Evolutionary conservation across 352 stramenopile species (phyloP), one percentile per base, ranked within the genome.

Genomic region (Phytophthora podocarpi): DNA sequence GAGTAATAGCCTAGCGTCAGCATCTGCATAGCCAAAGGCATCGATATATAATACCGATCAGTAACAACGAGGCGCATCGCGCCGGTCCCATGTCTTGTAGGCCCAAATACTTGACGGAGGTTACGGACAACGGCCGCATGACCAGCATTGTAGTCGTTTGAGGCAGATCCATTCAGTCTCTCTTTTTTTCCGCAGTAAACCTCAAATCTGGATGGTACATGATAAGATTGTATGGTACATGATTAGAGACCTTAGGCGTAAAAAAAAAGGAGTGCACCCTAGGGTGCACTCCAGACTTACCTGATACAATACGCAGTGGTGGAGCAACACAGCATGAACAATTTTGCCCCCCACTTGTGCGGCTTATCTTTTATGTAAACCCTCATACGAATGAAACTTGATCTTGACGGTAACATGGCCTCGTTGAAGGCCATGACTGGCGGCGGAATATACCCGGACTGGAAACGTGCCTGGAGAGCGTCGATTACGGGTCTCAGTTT

Each of bases 261-360:
- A 30, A 49, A 31, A 52, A 43, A 59, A 31, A 31, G 54, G 13
- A 15, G 48, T 37, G 21, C 48, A n/a, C 23, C 23, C 13, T 13
- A 35, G 12, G 16, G 41, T 8, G 24, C 21, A 16, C 34, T 37
- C 13, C 8, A 21, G 56, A 42, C 59, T 23, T 39, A 67, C 61
- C 39, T 13, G 3, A 64, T 36, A 24, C 53, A 70, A 20, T 56
- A 64, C 0, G 60, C 51, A 6, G 27, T 52, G 0, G 20, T n/a
- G 6, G 41, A 48, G 23, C 46, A 51, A 31, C 48, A 59, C 26
- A 54, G 6, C 20, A 61, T 52, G 21, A 70, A 70, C 9, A 57
- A 24, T 9, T 64, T 64, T 0, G 54, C 59, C 0, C 47, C 61
- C 47, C 27, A 61, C 30, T 46, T 36, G 57, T 43, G 39, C 20